These are phyloP conservation scores for Fomitopsis betulina DNA, from an alignment of 1,284 basidiomycete species.

Conservation along the genomic window DNA sequence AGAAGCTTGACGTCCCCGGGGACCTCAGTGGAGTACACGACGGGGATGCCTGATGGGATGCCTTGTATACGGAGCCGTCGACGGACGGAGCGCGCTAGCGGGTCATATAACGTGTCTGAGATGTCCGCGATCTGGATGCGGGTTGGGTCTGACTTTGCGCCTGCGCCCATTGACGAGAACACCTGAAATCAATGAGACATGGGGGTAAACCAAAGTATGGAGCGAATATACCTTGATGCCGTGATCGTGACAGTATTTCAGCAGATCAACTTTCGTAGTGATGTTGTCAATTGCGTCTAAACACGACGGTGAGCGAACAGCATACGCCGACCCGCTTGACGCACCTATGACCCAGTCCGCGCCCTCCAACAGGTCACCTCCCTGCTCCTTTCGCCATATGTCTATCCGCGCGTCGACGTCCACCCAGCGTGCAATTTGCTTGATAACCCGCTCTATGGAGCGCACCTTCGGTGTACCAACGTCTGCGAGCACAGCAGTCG, in stretches of 20 bases:
- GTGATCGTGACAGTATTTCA: conserved; percentile 78
- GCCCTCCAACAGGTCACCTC: conserved; percentile 69
- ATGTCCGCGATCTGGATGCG: conserved; percentile 95
- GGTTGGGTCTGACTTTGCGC: conserved; percentile 95
- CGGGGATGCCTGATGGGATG: conserved; percentile 75
- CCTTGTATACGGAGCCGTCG: conserved; percentile 72
- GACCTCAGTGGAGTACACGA: conserved; percentile 96
- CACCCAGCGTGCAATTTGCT: conserved; percentile 66
- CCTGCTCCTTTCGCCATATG: conserved; percentile 77
- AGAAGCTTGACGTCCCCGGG: conserved; percentile 86
- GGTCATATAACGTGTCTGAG: conserved; percentile 91
- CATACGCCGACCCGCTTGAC: conserved; percentile 16
- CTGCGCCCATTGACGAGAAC: conserved; percentile 96
- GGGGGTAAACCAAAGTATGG: no score
- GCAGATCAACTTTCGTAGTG: conserved; percentile 87
- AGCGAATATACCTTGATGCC: conserved; percentile 58
- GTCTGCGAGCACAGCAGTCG: conserved; percentile 86
- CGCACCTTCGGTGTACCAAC: conserved; percentile 95
- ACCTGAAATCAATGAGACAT: conserved; percentile 41
- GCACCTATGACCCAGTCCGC: conserved; percentile 88
- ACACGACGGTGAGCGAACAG: not conserved
- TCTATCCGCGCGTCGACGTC: conserved; percentile 82
- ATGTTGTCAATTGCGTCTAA: conserved; percentile 96
- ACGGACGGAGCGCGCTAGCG: conserved; percentile 88
- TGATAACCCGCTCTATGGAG: conserved; percentile 71